A percentile compares a stretch with the other conserved stretches of the same genome.
Evolutionary conservation across 768 basidiomycete genomes (phyloP).

Genomic region (Suillus ampliporus): DNA sequence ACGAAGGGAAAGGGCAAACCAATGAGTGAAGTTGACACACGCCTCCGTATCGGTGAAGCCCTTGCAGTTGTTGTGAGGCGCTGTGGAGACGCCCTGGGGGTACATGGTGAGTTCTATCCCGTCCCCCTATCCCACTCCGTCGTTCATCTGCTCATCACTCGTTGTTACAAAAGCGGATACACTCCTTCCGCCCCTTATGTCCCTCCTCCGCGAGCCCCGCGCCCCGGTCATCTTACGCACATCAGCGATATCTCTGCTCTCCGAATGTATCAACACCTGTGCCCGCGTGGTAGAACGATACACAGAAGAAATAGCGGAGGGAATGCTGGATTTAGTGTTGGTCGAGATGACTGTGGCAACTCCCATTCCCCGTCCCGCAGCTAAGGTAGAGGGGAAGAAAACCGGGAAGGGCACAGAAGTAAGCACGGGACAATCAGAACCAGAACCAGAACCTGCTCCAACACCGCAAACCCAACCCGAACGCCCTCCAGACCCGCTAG

Average conservation of each 20-base stretch:
- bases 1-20: not conserved
- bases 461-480: slow-evolving; percentile 4
- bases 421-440: slow-evolving; percentile 36
- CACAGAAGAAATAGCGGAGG: slow-evolving; percentile 60
- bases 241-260: slow-evolving; percentile 72
- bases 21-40: slow-evolving; percentile 64
- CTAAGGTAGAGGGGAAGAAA: slow-evolving; percentile 15
- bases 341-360: slow-evolving; percentile 50
- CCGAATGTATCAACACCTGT: slow-evolving; percentile 71
- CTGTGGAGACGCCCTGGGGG: slow-evolving; percentile 69
- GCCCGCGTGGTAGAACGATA: slow-evolving; percentile 68
- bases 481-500: not conserved
- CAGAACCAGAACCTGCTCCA: slow-evolving; percentile 65
- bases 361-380: slow-evolving; percentile 24
- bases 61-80: slow-evolving; percentile 76
- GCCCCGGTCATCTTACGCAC: slow-evolving; percentile 77
- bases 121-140: not conserved
- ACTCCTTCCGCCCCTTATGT: slow-evolving; percentile 75
- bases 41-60: slow-evolving; percentile 85
- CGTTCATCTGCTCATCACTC: slow-evolving; percentile 3
- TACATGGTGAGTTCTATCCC: slow-evolving; percentile 60
- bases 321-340: slow-evolving; percentile 80
- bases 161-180: slow-evolving; percentile 56
- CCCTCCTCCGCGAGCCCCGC: slow-evolving; percentile 58
- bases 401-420: slow-evolving; percentile 15